phyloP scores from a whole-genome alignment of 106 monocot genomes.

The Narthecium ossifragum region DNA sequence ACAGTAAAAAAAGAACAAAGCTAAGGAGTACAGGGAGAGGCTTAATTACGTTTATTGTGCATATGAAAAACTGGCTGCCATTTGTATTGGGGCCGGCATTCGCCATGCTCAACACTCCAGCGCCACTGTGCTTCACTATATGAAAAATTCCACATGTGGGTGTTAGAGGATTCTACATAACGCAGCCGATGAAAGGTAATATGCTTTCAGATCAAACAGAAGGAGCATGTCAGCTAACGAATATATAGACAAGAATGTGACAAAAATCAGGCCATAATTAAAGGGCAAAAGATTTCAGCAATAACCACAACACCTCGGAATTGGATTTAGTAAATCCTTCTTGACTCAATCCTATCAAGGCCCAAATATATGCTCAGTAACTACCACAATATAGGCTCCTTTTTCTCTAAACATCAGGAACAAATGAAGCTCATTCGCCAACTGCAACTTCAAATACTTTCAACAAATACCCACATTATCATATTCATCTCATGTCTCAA shows the following conservation, averaged over 20 bases:
- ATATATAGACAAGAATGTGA: neutral
- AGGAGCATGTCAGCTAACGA: neutral
- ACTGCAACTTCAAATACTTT: too few species aligned
- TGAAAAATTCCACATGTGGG: constrained; percentile 4
- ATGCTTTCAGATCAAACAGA: neutral
- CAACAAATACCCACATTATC: too few species aligned
- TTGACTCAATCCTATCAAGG: too few species aligned
- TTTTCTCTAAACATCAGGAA: too few species aligned
- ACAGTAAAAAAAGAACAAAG: neutral
- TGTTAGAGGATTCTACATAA: neutral
- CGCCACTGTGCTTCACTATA: constrained; percentile 72
- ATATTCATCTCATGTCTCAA: too few species aligned
- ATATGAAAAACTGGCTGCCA: constrained; percentile 87
- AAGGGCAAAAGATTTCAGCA: neutral
- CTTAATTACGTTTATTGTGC: constrained; percentile 74
- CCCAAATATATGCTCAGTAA: too few species aligned
- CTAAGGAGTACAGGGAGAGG: neutral
- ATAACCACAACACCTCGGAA: too few species aligned
- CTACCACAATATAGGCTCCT: too few species aligned
- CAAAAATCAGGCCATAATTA: neutral
- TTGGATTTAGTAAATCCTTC: too few species aligned
- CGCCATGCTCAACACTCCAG: constrained; percentile 90
- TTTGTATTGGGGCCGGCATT: constrained; percentile 83
- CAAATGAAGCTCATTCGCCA: too few species aligned
- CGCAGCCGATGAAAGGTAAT: too few species aligned